Evolutionary conservation across 2,329 filamentous ascomycete genomes (phyloP).

Genomic region (Cadophora luteo-olivacea): DNA sequence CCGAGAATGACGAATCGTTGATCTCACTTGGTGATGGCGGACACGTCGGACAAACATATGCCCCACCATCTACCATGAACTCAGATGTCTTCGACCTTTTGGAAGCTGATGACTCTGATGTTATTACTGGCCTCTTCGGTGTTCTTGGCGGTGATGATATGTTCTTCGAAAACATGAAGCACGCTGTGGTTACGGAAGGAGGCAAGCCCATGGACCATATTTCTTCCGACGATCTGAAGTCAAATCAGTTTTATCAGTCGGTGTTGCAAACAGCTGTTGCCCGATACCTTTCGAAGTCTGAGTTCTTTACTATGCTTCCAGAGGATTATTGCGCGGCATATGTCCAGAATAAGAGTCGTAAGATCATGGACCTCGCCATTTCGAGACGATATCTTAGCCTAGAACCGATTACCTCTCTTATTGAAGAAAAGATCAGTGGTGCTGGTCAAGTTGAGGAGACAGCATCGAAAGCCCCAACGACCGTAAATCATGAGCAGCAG

Average conservation of each 20-base stretch:
- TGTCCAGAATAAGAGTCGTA: slow-evolving; percentile 4
- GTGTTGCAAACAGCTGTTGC: neutral
- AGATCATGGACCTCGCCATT: slow-evolving; percentile 11
- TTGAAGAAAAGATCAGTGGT: neutral
- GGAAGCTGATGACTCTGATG: neutral
- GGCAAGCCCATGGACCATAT: neutral
- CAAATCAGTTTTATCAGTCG: neutral
- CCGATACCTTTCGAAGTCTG: neutral
- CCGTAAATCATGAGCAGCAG: neutral
- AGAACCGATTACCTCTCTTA: neutral
- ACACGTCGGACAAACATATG: neutral
- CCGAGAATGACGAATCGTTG: neutral
- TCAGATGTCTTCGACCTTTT: slow-evolving; percentile 1
- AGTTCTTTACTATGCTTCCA: slow-evolving; percentile 12
- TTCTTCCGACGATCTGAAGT: slow-evolving; percentile 6
- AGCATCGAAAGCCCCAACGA: neutral
- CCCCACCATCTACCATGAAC: neutral
- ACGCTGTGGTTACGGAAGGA: neutral
- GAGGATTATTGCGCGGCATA: neutral
- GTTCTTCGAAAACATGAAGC: neutral
- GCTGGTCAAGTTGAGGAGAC: neutral
- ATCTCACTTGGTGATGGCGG: slow-evolving; percentile 4
- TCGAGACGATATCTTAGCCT: neutral
- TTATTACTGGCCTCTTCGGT: neutral
- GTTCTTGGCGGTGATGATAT: neutral